A percentile compares a stretch with the other conserved stretches of the same genome.
phyloP scores from a whole-genome alignment of 2,329 filamentous ascomycete genomes.

The Penicillium freii region DNA sequence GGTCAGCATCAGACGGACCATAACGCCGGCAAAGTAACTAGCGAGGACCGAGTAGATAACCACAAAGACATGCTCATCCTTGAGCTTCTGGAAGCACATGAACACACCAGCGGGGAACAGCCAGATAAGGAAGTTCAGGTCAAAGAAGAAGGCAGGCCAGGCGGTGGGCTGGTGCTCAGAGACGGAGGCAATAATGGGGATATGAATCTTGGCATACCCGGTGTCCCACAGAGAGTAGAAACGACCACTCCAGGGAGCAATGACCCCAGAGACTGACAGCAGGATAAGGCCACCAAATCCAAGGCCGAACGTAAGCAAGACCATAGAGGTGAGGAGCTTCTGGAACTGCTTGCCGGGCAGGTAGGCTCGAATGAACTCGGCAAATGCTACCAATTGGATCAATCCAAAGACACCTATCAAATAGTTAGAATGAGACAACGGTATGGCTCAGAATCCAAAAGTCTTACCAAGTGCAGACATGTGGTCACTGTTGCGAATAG shows the following conservation, averaged over 20 bases:
- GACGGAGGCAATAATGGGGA: constrained; percentile 98
- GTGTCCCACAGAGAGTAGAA: constrained; percentile 99
- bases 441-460: constrained; percentile 9
- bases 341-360: constrained; percentile 92
- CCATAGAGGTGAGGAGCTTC: constrained; percentile 74
- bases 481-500: constrained; percentile 95
- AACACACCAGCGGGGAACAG: constrained; percentile 98
- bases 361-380: constrained; percentile 84
- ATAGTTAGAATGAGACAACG: constrained; percentile 21
- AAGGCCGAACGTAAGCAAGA: constrained; percentile 71
- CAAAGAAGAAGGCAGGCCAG: constrained; percentile 99
- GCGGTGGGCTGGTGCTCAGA: constrained; percentile 98
- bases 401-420: constrained; percentile 83
- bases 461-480: constrained; percentile 86
- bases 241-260: constrained; percentile 95
- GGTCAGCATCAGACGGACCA: constrained; percentile 98
- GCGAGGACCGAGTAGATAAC: constrained; percentile 96
- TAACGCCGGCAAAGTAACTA: constrained; percentile 98
- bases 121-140: constrained; percentile 97
- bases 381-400: constrained; percentile 86
- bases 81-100: constrained; percentile 91
- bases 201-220: constrained; percentile 97
- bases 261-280: constrained; percentile 82
- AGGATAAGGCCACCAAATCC: constrained; percentile 73
- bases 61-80: constrained; percentile 96